phyloP scores from a whole-genome alignment of 2,329 filamentous ascomycete genomes.

The Cordyceps cateniannulata region DNA sequence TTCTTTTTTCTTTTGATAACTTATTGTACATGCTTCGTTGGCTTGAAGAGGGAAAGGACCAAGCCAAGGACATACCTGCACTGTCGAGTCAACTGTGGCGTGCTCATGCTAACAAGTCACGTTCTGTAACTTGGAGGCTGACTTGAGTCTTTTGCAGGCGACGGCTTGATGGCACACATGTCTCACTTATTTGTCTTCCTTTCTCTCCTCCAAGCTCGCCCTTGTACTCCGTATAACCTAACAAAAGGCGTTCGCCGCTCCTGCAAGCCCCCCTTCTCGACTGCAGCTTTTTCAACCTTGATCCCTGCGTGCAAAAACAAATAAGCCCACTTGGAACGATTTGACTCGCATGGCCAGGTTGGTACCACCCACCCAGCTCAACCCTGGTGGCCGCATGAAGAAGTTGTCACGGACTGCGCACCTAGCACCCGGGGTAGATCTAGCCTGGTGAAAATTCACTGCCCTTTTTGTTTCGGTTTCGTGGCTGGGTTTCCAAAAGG shows the following conservation, averaged over 20 bases:
- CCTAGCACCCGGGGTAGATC: background rate
- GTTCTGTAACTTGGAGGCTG: too few relatives aligned
- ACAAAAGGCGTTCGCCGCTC: slow-evolving; percentile 1
- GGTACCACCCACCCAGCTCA: background rate
- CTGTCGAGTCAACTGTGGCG: too few relatives aligned
- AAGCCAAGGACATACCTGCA: too few relatives aligned
- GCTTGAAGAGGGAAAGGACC: too few relatives aligned
- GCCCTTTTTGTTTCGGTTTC: background rate
- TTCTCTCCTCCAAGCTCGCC: background rate
- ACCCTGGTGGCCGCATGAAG: background rate
- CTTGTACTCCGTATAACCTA: background rate
- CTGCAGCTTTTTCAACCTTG: background rate
- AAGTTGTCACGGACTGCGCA: background rate
- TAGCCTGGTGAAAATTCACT: background rate
- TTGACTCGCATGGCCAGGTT: background rate
- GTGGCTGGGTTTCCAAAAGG: background rate
- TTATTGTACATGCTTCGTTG: too few relatives aligned
- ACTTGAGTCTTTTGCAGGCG: too few relatives aligned
- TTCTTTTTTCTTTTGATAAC: background rate
- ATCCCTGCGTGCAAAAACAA: background rate
- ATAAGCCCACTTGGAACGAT: background rate
- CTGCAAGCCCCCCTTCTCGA: background rate
- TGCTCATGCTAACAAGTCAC: too few relatives aligned
- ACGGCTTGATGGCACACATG: too few relatives aligned
- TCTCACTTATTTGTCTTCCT: background rate